Percentiles rank a stretch among this genome's conserved stretches.
phyloP scores from a whole-genome alignment of 129 eudicot species.

The Pittosporum tobira region DNA sequence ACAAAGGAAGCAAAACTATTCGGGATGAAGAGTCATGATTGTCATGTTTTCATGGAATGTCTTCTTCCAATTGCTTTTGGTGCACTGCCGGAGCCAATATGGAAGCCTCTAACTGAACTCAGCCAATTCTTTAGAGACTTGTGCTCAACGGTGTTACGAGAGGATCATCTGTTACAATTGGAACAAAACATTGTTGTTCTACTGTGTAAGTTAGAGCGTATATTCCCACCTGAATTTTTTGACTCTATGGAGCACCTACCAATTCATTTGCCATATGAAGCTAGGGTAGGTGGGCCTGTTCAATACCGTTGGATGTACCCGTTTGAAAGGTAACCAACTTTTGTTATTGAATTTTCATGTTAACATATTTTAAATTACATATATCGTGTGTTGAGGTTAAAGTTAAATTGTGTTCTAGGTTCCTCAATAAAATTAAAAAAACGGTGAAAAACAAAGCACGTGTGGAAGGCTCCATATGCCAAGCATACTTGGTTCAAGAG shows the following conservation, averaged over 20 bases:
- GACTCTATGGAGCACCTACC: too few relatives aligned
- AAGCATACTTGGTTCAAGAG: background rate
- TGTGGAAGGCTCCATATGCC: background rate
- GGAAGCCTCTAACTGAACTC: slow-evolving; percentile 4
- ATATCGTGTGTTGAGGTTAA: too few relatives aligned
- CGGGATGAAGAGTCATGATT: slow-evolving; percentile 16
- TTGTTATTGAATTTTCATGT: too few relatives aligned
- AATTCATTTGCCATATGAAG: slow-evolving; percentile 13
- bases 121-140: background rate
- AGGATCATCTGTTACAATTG: background rate
- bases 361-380: too few relatives aligned
- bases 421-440: background rate
- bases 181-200: background rate
- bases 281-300: slow-evolving; percentile 13
- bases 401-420: background rate
- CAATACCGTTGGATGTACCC: slow-evolving; percentile 19
- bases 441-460: background rate
- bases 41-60: slow-evolving; percentile 14
- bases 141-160: background rate
- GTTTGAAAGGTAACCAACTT: background rate
- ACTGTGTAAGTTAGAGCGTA: too few relatives aligned
- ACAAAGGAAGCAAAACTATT: background rate
- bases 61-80: too few relatives aligned
- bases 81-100: slow-evolving; percentile 4
- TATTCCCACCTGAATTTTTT: slow-evolving; percentile 8